Evolutionary conservation across 2,329 filamentous ascomycete species (phyloP).

Genomic region (Clonostachys rosea): DNA sequence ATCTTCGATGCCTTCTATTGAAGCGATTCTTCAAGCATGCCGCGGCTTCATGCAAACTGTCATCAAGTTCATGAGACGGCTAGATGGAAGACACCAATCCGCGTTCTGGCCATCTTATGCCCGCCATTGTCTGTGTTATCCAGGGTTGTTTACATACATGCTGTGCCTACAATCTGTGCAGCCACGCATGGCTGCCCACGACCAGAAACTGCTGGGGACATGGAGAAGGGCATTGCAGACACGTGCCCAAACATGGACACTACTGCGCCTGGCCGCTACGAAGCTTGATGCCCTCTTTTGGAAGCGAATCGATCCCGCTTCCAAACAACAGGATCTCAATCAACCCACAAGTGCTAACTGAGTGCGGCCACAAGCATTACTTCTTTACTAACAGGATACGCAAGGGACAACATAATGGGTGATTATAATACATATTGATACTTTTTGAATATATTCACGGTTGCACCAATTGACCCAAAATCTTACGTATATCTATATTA

Average conservation of each 20-base stretch:
- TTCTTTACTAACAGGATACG: no score
- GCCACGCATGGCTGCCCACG: slow-evolving; percentile 2
- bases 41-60: slow-evolving; percentile 8
- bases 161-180: slow-evolving; percentile 6
- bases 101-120: slow-evolving; percentile 12
- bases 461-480: no score
- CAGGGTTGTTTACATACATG: slow-evolving; percentile 10
- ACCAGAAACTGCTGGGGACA: slow-evolving; percentile 6
- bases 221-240: slow-evolving; percentile 10
- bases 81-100: slow-evolving; percentile 7
- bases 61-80: slow-evolving; percentile 7
- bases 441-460: no score
- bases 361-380: no score
- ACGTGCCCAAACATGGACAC: slow-evolving; percentile 10
- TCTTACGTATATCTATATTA: no score
- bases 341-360: no score
- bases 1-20: not conserved
- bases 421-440: no score
- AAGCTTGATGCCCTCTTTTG: slow-evolving; percentile 14
- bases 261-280: slow-evolving; percentile 10
- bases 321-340: no score
- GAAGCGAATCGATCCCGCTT: slow-evolving; percentile 5
- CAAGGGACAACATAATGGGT: no score
- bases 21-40: slow-evolving; percentile 6
- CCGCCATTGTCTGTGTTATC: slow-evolving; percentile 9